Base-by-base conservation (phyloP, 768 basidiomycete genomes). In the Xerocomus brunneocitrinus region DNA sequence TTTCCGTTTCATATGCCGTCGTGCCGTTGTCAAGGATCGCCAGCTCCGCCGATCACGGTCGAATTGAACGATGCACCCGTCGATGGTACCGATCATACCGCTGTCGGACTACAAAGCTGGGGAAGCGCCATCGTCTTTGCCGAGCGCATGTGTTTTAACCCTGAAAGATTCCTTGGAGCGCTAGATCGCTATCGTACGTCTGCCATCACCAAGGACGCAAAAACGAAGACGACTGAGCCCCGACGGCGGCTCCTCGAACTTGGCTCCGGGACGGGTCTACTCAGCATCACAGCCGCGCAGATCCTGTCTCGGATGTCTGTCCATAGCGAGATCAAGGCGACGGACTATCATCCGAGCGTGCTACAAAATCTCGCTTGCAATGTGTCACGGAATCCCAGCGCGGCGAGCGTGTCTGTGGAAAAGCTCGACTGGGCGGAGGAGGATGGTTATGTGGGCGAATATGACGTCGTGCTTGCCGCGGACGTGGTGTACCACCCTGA, bases 61-160 rank as follows among this genome's bases (percentile, higher is more conserved):
- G 76, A 84, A 66, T 73, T 91, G 32, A 86, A 85, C 62, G 89
- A 91, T 60, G 87, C 81, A 1, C 79, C 85, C 1, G 71, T 89
- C 38, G 73, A 79, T 27, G 72, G 69, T 31, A 74, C 78, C 13
- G 89, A 91, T 63, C 85, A 91, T 65, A 89, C 87, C 9, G 83
- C 82, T 16, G 89, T 91, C 31, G 89, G 91, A 0, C 71, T 92
- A 41, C 90, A 92, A 67, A 91, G 87, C 62, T 92, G 91, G 90
- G 89, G 82, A 8, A 85, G 86, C 60, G 80, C 84, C 16, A 86
- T 90, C 62, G 68, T 89, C 34, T 76, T 19, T 19, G 19, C 19
- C 19, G 19, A 19, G 19, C 19, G 19, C 19, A 19, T 19, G 19
- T 93, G 82, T 42, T 65, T 69, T 8, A 62, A 73, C 38, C 79